A percentile compares a stretch with the other conserved stretches of the same genome.
phyloP scores from a whole-genome alignment of 2,329 filamentous ascomycete genomes.

The Colletotrichum caudatum region DNA sequence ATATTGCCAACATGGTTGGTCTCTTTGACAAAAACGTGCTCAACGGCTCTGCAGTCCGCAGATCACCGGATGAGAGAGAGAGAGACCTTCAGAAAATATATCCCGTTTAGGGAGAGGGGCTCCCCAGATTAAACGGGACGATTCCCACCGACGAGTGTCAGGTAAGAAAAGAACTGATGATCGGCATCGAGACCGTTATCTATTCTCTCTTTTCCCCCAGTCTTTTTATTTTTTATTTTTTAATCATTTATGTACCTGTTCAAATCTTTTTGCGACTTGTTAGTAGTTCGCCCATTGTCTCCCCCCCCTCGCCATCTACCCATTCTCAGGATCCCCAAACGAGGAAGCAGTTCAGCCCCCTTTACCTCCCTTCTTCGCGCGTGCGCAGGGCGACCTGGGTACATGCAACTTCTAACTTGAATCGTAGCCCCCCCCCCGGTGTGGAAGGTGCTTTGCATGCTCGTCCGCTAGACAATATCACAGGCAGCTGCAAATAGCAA shows the following conservation, averaged over 20 bases:
- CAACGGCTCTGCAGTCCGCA: background rate
- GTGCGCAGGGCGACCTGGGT: background rate
- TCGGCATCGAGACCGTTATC: slow-evolving; percentile 34
- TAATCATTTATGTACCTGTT: background rate
- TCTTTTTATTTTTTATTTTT: background rate
- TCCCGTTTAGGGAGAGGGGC: background rate
- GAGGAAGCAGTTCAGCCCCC: too few species aligned
- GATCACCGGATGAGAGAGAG: background rate
- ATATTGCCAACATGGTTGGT: background rate
- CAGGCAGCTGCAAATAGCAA: background rate
- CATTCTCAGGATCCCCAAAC: too few species aligned
- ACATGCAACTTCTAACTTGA: background rate
- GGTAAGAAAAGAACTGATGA: slow-evolving; percentile 31
- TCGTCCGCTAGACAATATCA: background rate
- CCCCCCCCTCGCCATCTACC: slow-evolving; percentile 12
- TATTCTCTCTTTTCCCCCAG: slow-evolving; percentile 26
- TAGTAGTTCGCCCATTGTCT: slow-evolving; percentile 1
- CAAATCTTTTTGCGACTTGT: background rate
- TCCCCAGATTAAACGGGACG: background rate
- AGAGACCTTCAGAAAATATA: background rate
- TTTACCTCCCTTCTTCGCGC: background rate
- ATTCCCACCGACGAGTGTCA: slow-evolving; percentile 23
- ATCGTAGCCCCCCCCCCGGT: slow-evolving; percentile 15
- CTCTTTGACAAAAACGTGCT: background rate
- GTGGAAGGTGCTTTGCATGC: slow-evolving; percentile 26